These are phyloP conservation scores for Naganishia randhawae DNA, from an alignment of 768 basidiomycete genomes.

Conservation along the genomic window DNA sequence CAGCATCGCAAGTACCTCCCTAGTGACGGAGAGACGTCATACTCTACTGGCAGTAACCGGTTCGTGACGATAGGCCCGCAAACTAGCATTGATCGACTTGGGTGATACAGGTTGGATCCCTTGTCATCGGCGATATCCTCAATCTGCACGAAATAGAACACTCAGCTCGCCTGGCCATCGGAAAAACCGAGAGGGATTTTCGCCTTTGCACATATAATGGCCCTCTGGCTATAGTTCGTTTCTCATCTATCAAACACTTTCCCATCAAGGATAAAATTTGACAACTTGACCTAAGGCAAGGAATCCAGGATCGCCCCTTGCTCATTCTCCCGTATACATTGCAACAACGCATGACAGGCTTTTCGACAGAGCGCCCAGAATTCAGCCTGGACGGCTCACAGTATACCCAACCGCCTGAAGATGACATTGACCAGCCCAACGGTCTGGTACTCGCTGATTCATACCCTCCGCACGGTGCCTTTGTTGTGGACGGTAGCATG, in stretches of 20 bases:
- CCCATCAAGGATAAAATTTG: no score
- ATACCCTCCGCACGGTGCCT: neutral
- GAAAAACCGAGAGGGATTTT: neutral
- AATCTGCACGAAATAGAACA: no score
- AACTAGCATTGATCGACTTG: neutral
- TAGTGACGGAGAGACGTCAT: neutral
- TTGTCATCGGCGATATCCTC: no score
- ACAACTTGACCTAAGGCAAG: neutral
- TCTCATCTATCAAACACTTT: neutral
- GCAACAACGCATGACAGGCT: conserved; percentile 11
- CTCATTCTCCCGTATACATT: neutral
- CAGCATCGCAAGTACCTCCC: neutral
- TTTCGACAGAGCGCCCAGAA: neutral
- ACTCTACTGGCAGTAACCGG: no score
- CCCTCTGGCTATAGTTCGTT: neutral
- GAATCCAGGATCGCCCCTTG: neutral
- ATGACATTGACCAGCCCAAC: neutral
- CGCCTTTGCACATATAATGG: neutral
- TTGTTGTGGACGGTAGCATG: neutral
- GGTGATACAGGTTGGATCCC: no score
- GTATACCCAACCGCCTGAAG: neutral
- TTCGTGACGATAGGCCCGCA: neutral
- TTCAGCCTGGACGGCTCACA: neutral
- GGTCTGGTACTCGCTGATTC: neutral
- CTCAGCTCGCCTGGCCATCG: no score